Conservation (phyloP, 2,329 filamentous ascomycete genomes). For the Fusarium sp. region DNA sequence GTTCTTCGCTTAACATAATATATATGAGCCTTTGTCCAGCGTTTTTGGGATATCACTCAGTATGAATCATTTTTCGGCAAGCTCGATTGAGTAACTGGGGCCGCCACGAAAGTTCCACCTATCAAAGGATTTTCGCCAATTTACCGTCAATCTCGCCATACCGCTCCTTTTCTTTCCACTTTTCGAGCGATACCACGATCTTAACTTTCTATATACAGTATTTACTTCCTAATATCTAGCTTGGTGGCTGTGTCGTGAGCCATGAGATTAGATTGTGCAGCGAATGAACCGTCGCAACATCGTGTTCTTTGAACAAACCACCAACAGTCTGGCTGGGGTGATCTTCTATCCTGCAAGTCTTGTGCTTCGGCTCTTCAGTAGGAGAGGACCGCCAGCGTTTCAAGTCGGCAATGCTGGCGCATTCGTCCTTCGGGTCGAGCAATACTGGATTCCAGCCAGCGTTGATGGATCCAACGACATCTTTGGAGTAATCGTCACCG, state of each 20-base stretch:
- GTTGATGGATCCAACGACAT: slow-evolving; percentile 31
- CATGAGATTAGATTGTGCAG: slow-evolving; percentile 24
- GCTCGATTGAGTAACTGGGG: slow-evolving; percentile 7
- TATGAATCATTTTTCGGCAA: slow-evolving; percentile 10
- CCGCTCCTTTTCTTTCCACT: too few relatives aligned
- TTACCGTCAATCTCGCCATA: too few relatives aligned
- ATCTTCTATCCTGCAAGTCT: slow-evolving; percentile 18
- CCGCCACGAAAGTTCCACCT: not conserved
- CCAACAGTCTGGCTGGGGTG: slow-evolving; percentile 1
- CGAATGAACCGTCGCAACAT: slow-evolving; percentile 26
- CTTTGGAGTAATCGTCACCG: slow-evolving; percentile 41
- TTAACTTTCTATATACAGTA: too few relatives aligned
- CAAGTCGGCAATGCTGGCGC: slow-evolving; percentile 1
- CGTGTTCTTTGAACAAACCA: slow-evolving; percentile 3
- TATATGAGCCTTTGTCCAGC: not conserved
- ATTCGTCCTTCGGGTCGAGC: slow-evolving; percentile 30
- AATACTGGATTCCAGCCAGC: slow-evolving; percentile 38
- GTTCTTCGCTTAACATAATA: too few relatives aligned
- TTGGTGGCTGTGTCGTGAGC: not conserved
- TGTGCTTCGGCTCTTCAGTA: rapidly evolving
- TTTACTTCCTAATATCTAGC: too few relatives aligned
- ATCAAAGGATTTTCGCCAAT: not conserved
- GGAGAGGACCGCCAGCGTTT: slow-evolving; percentile 1
- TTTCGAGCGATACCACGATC: too few relatives aligned
- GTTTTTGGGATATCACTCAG: not conserved